Percentiles rank a stretch among this genome's conserved stretches.
Evolutionary conservation across 2,329 filamentous ascomycete species (phyloP).

Genomic region (Raffaelea arxii): DNA sequence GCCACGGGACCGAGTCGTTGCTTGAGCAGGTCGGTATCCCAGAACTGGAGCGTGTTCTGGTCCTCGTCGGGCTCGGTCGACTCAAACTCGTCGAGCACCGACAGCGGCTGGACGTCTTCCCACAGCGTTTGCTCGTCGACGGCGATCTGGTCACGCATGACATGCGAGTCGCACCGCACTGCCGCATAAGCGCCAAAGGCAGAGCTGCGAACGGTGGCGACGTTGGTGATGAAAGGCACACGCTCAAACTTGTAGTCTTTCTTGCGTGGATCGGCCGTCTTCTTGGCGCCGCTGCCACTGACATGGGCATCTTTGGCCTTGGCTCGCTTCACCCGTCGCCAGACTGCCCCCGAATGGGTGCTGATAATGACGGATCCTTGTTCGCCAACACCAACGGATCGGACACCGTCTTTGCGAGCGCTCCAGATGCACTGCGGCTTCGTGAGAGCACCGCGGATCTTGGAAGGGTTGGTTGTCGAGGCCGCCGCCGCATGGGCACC

Average conservation of each 20-base stretch:
- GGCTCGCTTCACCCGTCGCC: slow-evolving; percentile 73
- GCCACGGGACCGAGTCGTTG: slow-evolving; percentile 41
- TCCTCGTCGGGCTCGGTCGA: slow-evolving; percentile 24
- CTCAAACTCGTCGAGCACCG: slow-evolving; percentile 55
- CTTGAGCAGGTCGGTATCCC: slow-evolving; percentile 32
- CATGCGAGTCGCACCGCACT: slow-evolving; percentile 72
- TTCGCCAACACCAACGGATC: slow-evolving; percentile 80
- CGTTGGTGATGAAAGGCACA: slow-evolving; percentile 77
- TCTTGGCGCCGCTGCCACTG: slow-evolving; percentile 1
- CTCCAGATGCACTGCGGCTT: slow-evolving; percentile 79
- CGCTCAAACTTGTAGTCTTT: slow-evolving; percentile 96
- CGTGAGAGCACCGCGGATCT: slow-evolving; percentile 76
- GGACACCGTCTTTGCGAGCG: slow-evolving; percentile 74
- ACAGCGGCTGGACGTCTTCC: slow-evolving; percentile 61
- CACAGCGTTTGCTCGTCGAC: slow-evolving; percentile 61
- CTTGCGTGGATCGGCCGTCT: slow-evolving; percentile 45
- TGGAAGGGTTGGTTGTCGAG: slow-evolving; percentile 86
- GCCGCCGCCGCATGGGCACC: slow-evolving; percentile 36
- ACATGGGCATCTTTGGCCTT: slow-evolving; percentile 63
- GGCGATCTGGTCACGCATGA: slow-evolving; percentile 61
- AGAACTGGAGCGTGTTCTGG: slow-evolving; percentile 31
- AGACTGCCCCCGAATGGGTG: slow-evolving; percentile 85
- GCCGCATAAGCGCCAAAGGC: slow-evolving; percentile 84
- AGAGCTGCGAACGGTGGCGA: slow-evolving; percentile 76
- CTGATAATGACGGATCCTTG: slow-evolving; percentile 92